A percentile compares a stretch with the other conserved stretches of the same genome.
These are phyloP conservation scores for Hymenoscyphus infarciens DNA, from an alignment of 2,329 filamentous ascomycete species.

Conservation along the genomic window DNA sequence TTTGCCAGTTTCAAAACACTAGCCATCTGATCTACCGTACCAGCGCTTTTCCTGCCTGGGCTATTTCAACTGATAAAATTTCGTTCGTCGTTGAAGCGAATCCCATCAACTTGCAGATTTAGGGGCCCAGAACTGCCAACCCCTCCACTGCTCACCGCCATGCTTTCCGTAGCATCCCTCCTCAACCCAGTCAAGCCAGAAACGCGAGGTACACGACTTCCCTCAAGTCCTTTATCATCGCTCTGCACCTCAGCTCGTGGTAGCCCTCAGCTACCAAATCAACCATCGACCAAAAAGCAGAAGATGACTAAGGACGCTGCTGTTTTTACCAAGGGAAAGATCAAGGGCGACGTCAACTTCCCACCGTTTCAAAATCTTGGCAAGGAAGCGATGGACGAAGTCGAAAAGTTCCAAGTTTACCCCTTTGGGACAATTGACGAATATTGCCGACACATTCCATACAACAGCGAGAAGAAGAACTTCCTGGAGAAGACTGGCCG, in stretches of 20 bases:
- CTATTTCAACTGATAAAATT: constrained; percentile 18
- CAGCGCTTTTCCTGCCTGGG: constrained; percentile 16
- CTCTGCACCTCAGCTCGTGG: constrained; percentile 27
- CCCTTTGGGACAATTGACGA: constrained; percentile 61
- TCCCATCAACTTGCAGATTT: constrained; percentile 28
- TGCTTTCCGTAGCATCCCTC: constrained; percentile 63
- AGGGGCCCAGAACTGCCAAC: constrained; percentile 23
- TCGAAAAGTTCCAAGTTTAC: constrained; percentile 62
- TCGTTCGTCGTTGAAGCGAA: constrained; percentile 24
- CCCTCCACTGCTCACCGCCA: constrained; percentile 37
- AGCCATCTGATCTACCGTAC: constrained; percentile 22
- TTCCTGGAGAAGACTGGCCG: constrained; percentile 83
- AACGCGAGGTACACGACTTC: constrained; percentile 41
- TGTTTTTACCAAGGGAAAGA: constrained; percentile 57
- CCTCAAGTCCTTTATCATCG: constrained; percentile 39
- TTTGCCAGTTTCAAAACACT: constrained; percentile 29
- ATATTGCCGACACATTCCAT: constrained; percentile 76
- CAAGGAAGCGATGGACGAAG: constrained; percentile 51
- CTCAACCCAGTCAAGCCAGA: constrained; percentile 54
- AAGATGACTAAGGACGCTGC: constrained; percentile 65
- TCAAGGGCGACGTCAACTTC: constrained; percentile 68
- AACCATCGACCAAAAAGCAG: constrained; percentile 41
- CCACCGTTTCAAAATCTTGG: constrained; percentile 68
- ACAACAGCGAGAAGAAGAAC: constrained; percentile 89
- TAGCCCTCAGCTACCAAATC: constrained; percentile 28